Evolutionary conservation across 768 basidiomycete species (phyloP).

Genomic region (Gloeostereum incarnatum): DNA sequence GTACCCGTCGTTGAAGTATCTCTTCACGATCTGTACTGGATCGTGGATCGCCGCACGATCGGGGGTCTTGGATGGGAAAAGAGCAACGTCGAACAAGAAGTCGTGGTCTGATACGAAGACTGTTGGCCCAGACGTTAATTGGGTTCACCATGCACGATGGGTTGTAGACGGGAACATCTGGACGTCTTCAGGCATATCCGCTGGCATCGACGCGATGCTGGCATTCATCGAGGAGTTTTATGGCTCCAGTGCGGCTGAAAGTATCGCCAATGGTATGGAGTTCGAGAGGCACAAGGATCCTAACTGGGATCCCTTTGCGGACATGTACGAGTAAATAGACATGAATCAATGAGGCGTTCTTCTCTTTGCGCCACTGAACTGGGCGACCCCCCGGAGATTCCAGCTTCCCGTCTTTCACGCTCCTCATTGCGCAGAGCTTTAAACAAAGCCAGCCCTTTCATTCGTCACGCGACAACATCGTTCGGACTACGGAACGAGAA

Average conservation of each 20-base stretch:
- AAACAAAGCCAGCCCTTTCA: too few species aligned
- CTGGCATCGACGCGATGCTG: constrained; percentile 30
- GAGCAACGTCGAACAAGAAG: constrained; percentile 36
- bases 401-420: too few species aligned
- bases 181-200: constrained; percentile 37
- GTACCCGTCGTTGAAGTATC: constrained; percentile 25
- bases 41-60: constrained; percentile 26
- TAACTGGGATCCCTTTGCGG: constrained; percentile 29
- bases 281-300: constrained; percentile 28
- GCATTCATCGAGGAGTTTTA: constrained; percentile 26
- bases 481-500: too few species aligned
- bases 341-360: too few species aligned
- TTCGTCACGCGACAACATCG: too few species aligned
- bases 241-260: constrained; percentile 22
- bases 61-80: constrained; percentile 29
- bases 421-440: too few species aligned
- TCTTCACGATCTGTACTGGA: constrained; percentile 36
- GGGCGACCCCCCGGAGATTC: too few species aligned
- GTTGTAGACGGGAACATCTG: constrained; percentile 38
- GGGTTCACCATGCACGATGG: constrained; percentile 37
- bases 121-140: constrained; percentile 23
- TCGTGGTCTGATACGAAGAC: constrained; percentile 17
- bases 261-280: constrained; percentile 24
- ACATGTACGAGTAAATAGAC: constrained; percentile 11
- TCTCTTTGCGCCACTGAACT: too few species aligned